These are phyloP conservation scores for Artemisia tridentata DNA, from an alignment of 129 eudicot species.

Conservation along the genomic window DNA sequence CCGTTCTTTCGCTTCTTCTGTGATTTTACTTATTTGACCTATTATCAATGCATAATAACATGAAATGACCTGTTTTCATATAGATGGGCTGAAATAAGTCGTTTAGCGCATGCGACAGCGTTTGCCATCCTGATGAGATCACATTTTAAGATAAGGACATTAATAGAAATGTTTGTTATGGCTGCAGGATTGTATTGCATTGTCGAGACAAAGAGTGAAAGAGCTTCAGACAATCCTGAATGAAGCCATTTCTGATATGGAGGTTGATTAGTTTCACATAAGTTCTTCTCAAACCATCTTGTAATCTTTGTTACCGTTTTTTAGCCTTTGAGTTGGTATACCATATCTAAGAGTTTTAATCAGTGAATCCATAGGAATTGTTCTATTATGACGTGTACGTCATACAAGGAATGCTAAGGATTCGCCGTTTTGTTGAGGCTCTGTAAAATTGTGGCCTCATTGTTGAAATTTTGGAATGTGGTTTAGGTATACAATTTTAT, in stretches of 20 bases:
- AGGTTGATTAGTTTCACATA: slow-evolving; percentile 49
- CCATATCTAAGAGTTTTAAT: slow-evolving; percentile 7
- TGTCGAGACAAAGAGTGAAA: slow-evolving; percentile 75
- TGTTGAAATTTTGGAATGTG: slow-evolving; percentile 20
- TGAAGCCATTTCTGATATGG: slow-evolving; percentile 81
- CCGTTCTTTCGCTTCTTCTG: not conserved
- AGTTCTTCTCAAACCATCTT: slow-evolving; percentile 5
- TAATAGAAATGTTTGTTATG: not conserved
- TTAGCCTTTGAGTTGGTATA: not conserved
- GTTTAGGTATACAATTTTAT: slow-evolving; percentile 12
- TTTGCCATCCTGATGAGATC: no score
- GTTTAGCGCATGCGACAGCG: no score
- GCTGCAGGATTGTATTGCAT: slow-evolving; percentile 76
- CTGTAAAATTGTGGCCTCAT: slow-evolving; percentile 5
- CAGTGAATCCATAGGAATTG: slow-evolving; percentile 10
- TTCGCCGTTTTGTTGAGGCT: slow-evolving; percentile 21
- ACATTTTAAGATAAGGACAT: no score
- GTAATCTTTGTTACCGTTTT: not conserved
- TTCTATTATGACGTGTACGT: not conserved
- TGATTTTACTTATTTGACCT: not conserved
- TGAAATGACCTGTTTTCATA: not conserved
- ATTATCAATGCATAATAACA: not conserved
- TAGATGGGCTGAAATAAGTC: not conserved
- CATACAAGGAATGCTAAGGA: not conserved
- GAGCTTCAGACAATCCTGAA: slow-evolving; percentile 69